A percentile compares a stretch with the other conserved stretches of the same genome.
Evolutionary conservation across 1,284 basidiomycete genomes (phyloP).

Genomic region (Melanopsichium pennsylvanicum): DNA sequence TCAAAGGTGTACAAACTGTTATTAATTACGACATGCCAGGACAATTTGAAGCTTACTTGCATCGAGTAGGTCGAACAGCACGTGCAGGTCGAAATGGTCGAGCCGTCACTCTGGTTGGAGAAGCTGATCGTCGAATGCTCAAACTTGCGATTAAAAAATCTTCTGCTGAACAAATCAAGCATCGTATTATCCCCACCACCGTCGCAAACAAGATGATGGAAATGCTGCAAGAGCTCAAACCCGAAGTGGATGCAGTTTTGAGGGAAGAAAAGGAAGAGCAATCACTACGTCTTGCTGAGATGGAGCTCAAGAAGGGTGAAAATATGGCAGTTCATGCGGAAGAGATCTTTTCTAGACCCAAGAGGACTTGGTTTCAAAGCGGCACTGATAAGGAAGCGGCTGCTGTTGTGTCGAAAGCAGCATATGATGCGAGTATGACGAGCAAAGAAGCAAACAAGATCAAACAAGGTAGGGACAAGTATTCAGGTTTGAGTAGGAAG

Average conservation of each 20-base stretch:
- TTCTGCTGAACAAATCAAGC: conserved; percentile 82
- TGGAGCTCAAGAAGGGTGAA: conserved; percentile 93
- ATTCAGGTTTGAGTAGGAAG: conserved; percentile 55
- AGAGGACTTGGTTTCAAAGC: conserved; percentile 96
- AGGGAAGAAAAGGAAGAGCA: conserved; percentile 96
- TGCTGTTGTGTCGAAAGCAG: conserved; percentile 27
- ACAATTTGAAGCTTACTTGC: conserved; percentile 94
- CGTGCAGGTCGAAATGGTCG: conserved; percentile 64
- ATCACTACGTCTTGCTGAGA: conserved; percentile 77
- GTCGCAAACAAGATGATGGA: conserved; percentile 76
- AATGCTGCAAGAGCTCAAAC: conserved; percentile 77
- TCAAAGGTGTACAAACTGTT: conserved; percentile 92
- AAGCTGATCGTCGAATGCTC: conserved; percentile 93
- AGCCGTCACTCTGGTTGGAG: conserved; percentile 93
- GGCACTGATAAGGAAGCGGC: conserved; percentile 77
- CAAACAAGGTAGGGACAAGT: conserved; percentile 28
- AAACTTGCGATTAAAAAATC: conserved; percentile 93
- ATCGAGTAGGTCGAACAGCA: conserved; percentile 80
- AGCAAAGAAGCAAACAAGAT: conserved; percentile 13
- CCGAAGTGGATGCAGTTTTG: conserved; percentile 82
- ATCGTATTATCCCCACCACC: conserved; percentile 86
- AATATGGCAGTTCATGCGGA: conserved; percentile 93
- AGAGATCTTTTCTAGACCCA: conserved; percentile 94
- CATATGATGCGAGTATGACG: conserved; percentile 55
- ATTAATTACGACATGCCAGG: conserved; percentile 98